Conservation (phyloP, 2,329 filamentous ascomycete species). For the Neopestalotiopsis rosae region DNA sequence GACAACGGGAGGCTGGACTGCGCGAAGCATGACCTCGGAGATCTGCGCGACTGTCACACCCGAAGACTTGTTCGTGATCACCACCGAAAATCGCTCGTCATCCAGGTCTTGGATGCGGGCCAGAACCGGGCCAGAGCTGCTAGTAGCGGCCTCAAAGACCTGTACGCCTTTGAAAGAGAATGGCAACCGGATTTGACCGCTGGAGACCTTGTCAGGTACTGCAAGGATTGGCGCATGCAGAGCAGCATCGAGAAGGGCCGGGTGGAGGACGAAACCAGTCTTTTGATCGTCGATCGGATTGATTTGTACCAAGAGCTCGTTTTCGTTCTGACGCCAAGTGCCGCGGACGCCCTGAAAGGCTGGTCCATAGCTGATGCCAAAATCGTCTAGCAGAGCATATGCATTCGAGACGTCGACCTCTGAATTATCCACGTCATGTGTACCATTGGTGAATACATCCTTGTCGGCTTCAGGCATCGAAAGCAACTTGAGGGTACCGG, state of each 20-base stretch:
- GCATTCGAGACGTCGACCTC: slow-evolving; percentile 3
- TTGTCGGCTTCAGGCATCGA: background rate
- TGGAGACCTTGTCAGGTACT: slow-evolving; percentile 12
- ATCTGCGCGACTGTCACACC: slow-evolving; percentile 6
- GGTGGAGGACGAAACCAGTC: slow-evolving; percentile 9
- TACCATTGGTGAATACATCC: slow-evolving; percentile 6
- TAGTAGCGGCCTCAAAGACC: background rate
- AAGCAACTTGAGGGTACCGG: slow-evolving; percentile 10
- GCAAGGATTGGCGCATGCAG: slow-evolving; percentile 13
- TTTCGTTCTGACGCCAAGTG: slow-evolving; percentile 6
- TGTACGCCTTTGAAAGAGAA: slow-evolving; percentile 7
- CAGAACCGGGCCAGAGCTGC: slow-evolving; percentile 6
- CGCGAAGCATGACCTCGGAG: slow-evolving; percentile 11
- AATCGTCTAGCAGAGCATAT: slow-evolving; percentile 7
- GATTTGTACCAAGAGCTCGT: slow-evolving; percentile 12
- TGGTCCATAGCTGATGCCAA: slow-evolving; percentile 12
- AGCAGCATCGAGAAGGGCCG: slow-evolving; percentile 14
- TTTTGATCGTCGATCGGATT: background rate
- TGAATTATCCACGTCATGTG: background rate
- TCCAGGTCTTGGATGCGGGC: slow-evolving; percentile 11
- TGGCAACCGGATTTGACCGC: slow-evolving; percentile 9
- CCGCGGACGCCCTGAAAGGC: slow-evolving; percentile 9
- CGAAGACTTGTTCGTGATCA: slow-evolving; percentile 5
- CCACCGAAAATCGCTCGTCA: slow-evolving; percentile 9
- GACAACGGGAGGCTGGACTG: slow-evolving; percentile 1